Conservation (phyloP, 2,329 filamentous ascomycete genomes). For the Hawksworthiomyces lignivorus region DNA sequence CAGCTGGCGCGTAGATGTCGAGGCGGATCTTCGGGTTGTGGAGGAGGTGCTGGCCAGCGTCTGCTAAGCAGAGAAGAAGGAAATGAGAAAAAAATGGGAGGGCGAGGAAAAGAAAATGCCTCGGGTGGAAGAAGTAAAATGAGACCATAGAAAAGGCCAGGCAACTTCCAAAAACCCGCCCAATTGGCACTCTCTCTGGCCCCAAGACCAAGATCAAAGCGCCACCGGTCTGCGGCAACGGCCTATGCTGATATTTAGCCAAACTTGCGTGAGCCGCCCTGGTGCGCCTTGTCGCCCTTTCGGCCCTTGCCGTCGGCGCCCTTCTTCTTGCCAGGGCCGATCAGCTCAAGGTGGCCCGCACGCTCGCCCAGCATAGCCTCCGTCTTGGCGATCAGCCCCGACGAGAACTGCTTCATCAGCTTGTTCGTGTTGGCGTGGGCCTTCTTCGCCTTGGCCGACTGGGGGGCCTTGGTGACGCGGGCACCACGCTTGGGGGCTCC, state of each 20-base stretch:
- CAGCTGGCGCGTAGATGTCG: conserved; percentile 74
- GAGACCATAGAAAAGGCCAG: too few species aligned
- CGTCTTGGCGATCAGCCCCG: conserved; percentile 46
- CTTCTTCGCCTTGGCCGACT: conserved; percentile 23
- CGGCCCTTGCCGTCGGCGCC: conserved; percentile 10
- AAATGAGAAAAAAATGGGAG: background rate
- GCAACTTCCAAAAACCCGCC: too few species aligned
- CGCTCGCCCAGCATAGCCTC: conserved; percentile 52
- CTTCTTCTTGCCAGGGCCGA: conserved; percentile 46
- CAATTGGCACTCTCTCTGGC: too few species aligned
- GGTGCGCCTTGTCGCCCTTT: conserved; percentile 17
- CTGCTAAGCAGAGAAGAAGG: background rate
- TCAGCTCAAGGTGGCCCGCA: conserved; percentile 52
- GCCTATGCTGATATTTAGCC: too few species aligned
- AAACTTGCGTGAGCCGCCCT: conserved; percentile 48
- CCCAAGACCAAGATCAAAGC: too few species aligned
- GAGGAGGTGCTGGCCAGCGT: conserved; percentile 49
- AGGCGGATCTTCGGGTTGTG: conserved; percentile 61
- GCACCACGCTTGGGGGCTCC: conserved; percentile 29
- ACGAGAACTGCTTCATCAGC: conserved; percentile 46
- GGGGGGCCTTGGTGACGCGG: conserved; percentile 43
- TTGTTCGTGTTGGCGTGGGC: conserved; percentile 39
- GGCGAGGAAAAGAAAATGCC: too few species aligned
- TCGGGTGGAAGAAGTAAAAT: too few species aligned
- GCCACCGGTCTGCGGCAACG: too few species aligned